phyloP scores from a whole-genome alignment of 2,329 filamentous ascomycete genomes.

The Seiridium cupressi region DNA sequence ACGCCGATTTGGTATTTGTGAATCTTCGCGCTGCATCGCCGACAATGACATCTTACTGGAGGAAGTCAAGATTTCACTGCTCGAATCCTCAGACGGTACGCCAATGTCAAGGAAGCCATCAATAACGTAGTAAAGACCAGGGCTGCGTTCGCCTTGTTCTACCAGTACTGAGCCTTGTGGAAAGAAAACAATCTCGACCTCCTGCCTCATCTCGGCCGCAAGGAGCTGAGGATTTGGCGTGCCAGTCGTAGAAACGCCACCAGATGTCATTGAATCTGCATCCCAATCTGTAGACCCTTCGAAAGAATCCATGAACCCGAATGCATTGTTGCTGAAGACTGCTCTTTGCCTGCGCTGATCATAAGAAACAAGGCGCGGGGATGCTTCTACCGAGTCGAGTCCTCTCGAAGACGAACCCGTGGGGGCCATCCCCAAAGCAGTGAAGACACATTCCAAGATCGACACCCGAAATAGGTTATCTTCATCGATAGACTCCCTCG shows the following conservation, averaged over 20 bases:
- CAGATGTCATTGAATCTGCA: slow-evolving; percentile 78
- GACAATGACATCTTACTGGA: slow-evolving; percentile 31
- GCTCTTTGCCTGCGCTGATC: slow-evolving; percentile 80
- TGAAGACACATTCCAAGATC: slow-evolving; percentile 93
- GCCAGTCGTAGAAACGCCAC: slow-evolving; percentile 58
- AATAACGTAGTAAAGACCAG: slow-evolving; percentile 94
- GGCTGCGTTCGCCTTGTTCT: slow-evolving; percentile 95
- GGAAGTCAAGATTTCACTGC: slow-evolving; percentile 38
- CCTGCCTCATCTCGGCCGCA: slow-evolving; percentile 79
- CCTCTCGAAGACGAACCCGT: slow-evolving; percentile 61
- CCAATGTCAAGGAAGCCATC: slow-evolving; percentile 96
- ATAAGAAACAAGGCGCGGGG: slow-evolving; percentile 79
- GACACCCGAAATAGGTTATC: slow-evolving; percentile 86
- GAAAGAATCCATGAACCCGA: slow-evolving; percentile 86
- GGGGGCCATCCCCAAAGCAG: slow-evolving; percentile 79
- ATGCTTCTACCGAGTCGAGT: slow-evolving; percentile 76
- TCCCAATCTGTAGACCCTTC: slow-evolving; percentile 79
- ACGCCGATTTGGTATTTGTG: slow-evolving; percentile 15
- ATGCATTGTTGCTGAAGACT: slow-evolving; percentile 76
- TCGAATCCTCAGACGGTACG: slow-evolving; percentile 66
- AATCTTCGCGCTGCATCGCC: slow-evolving; percentile 32
- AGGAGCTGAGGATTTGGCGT: slow-evolving; percentile 65
- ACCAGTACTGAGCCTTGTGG: slow-evolving; percentile 92
- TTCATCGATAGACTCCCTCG: slow-evolving; percentile 82
- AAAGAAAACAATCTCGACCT: slow-evolving; percentile 96